A percentile compares a stretch with the other conserved stretches of the same genome.
Evolutionary conservation across 805 yeast genomes (phyloP).

Genomic region (Yarrowia osloensis): DNA sequence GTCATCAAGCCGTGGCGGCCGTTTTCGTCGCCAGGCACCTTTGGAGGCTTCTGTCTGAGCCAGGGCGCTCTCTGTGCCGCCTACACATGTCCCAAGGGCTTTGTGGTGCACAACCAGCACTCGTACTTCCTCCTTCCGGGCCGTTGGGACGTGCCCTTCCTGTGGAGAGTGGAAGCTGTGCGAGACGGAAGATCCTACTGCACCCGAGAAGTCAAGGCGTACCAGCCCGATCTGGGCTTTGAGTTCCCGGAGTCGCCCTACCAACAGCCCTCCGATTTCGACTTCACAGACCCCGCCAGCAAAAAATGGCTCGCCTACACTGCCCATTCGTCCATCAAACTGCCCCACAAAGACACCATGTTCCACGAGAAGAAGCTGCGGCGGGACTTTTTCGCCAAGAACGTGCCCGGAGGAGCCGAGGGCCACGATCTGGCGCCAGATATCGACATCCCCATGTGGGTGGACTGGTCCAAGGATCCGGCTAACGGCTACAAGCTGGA

Average conservation of each 20-base stretch:
- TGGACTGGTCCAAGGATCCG: slow-evolving; percentile 33
- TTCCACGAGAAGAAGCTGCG: slow-evolving; percentile 30
- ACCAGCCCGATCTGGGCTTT: slow-evolving; percentile 37
- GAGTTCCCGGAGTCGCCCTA: slow-evolving; percentile 34
- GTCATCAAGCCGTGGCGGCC: slow-evolving; percentile 27
- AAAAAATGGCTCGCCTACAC: slow-evolving; percentile 31
- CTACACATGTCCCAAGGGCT: slow-evolving; percentile 16
- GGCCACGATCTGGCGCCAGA: slow-evolving; percentile 39
- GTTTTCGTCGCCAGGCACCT: slow-evolving; percentile 26
- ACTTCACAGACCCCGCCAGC: slow-evolving; percentile 15
- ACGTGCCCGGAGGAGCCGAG: slow-evolving; percentile 32
- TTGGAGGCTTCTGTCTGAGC: slow-evolving; percentile 25
- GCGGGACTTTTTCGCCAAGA: slow-evolving; percentile 25
- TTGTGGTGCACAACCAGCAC: slow-evolving; percentile 34
- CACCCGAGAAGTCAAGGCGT: slow-evolving; percentile 38
- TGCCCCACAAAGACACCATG: slow-evolving; percentile 28
- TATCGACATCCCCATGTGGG: slow-evolving; percentile 36
- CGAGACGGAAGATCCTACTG: slow-evolving; percentile 39
- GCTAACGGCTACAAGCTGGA: slow-evolving; percentile 17
- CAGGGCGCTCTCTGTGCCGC: slow-evolving; percentile 21
- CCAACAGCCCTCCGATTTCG: slow-evolving; percentile 28
- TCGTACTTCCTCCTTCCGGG: slow-evolving; percentile 41
- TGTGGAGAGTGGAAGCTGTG: slow-evolving; percentile 37
- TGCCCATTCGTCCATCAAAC: slow-evolving; percentile 34
- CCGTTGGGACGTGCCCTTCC: slow-evolving; percentile 38